phyloP scores from a whole-genome alignment of 2,329 filamentous ascomycete species.

The Cercospora sojina region DNA sequence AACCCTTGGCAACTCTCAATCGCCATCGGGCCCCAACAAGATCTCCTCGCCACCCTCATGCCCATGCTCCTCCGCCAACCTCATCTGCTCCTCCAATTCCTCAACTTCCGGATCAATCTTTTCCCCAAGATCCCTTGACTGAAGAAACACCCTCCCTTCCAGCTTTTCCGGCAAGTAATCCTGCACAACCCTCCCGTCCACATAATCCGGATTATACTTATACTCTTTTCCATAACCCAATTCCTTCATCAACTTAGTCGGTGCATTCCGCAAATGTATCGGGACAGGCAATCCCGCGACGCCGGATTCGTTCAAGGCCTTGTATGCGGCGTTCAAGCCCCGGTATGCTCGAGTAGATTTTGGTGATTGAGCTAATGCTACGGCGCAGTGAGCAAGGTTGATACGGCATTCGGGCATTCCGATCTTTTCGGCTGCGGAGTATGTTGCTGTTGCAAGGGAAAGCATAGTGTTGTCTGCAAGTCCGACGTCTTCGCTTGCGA shows the following conservation, averaged over 20 bases:
- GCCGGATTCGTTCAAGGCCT: slow-evolving; percentile 77
- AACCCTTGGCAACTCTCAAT: not conserved
- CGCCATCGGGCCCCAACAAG: slow-evolving; percentile 10
- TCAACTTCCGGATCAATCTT: slow-evolving; percentile 63
- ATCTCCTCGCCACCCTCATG: slow-evolving; percentile 23
- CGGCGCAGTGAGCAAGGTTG: slow-evolving; percentile 81
- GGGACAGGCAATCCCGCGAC: slow-evolving; percentile 80
- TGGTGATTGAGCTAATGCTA: slow-evolving; percentile 74
- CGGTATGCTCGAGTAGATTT: slow-evolving; percentile 89
- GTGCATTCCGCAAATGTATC: slow-evolving; percentile 85
- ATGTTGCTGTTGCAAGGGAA: slow-evolving; percentile 78
- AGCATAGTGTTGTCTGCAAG: slow-evolving; percentile 84
- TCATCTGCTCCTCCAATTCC: slow-evolving; percentile 27
- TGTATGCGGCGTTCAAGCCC: slow-evolving; percentile 74
- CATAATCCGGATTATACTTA: slow-evolving; percentile 93
- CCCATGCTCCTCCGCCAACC: slow-evolving; percentile 25
- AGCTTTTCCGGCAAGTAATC: slow-evolving; percentile 85
- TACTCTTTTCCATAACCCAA: slow-evolving; percentile 87
- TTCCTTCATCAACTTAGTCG: slow-evolving; percentile 89
- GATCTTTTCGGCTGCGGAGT: slow-evolving; percentile 85
- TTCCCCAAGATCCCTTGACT: slow-evolving; percentile 75
- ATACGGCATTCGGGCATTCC: slow-evolving; percentile 95
- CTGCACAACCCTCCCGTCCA: slow-evolving; percentile 76
- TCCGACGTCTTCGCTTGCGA: slow-evolving; percentile 91
- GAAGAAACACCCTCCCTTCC: slow-evolving; percentile 69